Percentiles rank a stretch among this genome's conserved stretches.
Conservation (phyloP, 164 flowering plant genomes). For the Litsea cubeba region DNA sequence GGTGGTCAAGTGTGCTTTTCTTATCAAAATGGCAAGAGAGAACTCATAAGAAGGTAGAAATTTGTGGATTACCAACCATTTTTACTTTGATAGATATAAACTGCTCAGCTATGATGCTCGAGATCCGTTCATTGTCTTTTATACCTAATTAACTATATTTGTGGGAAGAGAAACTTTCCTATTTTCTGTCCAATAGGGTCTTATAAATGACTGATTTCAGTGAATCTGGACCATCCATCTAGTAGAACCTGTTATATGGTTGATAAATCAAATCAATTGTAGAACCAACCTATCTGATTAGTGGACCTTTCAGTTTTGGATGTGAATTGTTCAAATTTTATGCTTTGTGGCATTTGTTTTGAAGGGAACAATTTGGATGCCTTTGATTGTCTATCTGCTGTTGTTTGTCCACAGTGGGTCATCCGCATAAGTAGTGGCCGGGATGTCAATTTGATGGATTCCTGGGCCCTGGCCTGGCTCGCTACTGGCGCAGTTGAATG, state of each 20-base stretch:
- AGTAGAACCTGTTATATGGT: not conserved
- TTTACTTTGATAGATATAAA: not conserved
- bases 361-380: too few relatives aligned
- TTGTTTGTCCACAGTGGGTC: too few relatives aligned
- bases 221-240: not conserved
- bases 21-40: conserved; percentile 10
- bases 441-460: too few relatives aligned
- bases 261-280: not conserved
- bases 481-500: too few relatives aligned
- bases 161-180: not conserved
- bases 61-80: not conserved
- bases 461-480: too few relatives aligned
- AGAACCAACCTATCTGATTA: not conserved
- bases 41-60: conserved; percentile 11
- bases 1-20: conserved; percentile 1
- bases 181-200: not conserved
- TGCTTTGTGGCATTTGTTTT: too few relatives aligned
- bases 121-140: not conserved
- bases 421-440: too few relatives aligned
- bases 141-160: not conserved
- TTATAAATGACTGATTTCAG: not conserved
- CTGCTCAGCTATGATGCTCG: too few relatives aligned
- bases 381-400: too few relatives aligned
- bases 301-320: too few relatives aligned
- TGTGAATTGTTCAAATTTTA: too few relatives aligned